Conservation (phyloP, 2,329 filamentous ascomycete genomes). For the Aspergillus calidoustus region DNA sequence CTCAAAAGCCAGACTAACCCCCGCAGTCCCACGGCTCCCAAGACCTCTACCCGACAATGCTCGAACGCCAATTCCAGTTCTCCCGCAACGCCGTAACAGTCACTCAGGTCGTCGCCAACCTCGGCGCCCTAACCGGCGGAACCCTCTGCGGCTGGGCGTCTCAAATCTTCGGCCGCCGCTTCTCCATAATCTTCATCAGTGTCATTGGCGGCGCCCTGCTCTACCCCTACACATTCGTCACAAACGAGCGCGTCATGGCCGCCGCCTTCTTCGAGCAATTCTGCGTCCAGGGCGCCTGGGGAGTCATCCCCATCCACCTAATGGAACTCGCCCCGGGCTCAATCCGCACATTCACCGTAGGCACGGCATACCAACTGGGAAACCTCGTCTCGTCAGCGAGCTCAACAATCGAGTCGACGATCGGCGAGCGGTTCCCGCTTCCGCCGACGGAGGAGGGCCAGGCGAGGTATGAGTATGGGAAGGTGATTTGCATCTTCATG, state of each 20-base stretch:
- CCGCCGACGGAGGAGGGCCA: slow-evolving; percentile 56
- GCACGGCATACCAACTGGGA: slow-evolving; percentile 67
- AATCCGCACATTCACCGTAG: slow-evolving; percentile 67
- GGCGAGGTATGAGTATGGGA: slow-evolving; percentile 73
- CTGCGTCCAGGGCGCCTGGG: slow-evolving; percentile 78
- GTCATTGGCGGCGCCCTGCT: slow-evolving; percentile 74
- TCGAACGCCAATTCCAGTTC: slow-evolving; percentile 63
- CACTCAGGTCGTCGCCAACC: slow-evolving; percentile 72
- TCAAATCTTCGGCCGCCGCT: slow-evolving; percentile 70
- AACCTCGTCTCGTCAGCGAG: slow-evolving; percentile 66
- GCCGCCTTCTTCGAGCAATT: slow-evolving; percentile 85
- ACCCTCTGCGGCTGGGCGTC: slow-evolving; percentile 69
- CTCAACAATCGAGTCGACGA: slow-evolving; percentile 75
- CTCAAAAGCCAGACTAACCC: not conserved
- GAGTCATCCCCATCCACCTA: slow-evolving; percentile 71
- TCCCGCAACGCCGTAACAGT: slow-evolving; percentile 65
- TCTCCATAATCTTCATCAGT: slow-evolving; percentile 68
- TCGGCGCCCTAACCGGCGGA: slow-evolving; percentile 72
- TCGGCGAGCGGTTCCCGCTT: slow-evolving; percentile 76
- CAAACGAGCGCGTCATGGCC: slow-evolving; percentile 67
- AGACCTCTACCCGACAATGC: slow-evolving; percentile 66
- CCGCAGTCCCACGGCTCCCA: slow-evolving; percentile 72
- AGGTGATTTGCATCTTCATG: slow-evolving; percentile 91
- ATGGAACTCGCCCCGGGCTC: slow-evolving; percentile 66
- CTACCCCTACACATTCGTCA: slow-evolving; percentile 71